Percentiles rank a stretch among this genome's conserved stretches.
Evolutionary conservation across 2,329 filamentous ascomycete genomes (phyloP).

Genomic region (Botrytis paeoniae): DNA sequence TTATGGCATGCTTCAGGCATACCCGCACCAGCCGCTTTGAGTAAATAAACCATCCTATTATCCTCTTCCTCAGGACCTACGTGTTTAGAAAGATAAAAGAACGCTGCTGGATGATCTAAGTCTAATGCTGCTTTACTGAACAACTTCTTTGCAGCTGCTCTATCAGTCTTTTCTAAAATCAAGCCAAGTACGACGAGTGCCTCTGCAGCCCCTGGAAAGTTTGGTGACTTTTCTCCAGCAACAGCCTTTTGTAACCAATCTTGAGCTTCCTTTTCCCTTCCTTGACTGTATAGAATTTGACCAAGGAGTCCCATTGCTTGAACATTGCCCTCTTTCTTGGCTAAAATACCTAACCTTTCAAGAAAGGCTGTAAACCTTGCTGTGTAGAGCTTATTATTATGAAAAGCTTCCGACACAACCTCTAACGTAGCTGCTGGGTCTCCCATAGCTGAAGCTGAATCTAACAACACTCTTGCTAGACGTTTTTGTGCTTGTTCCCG

Average conservation of each 20-base stretch:
- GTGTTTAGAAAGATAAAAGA: conserved; percentile 35
- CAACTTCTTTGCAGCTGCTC: conserved; percentile 25
- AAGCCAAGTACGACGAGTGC: conserved; percentile 30
- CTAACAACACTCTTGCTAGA: conserved; percentile 29
- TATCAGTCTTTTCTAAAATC: conserved; percentile 26
- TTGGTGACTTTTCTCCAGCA: conserved; percentile 17
- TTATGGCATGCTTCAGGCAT: conserved; percentile 35
- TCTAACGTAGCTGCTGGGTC: conserved; percentile 33
- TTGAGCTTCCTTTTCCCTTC: conserved; percentile 29
- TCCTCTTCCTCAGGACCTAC: conserved; percentile 23
- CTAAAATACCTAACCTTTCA: conserved; percentile 27
- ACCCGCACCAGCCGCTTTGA: conserved; percentile 36
- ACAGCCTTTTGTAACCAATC: conserved; percentile 32
- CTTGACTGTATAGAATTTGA: conserved; percentile 28
- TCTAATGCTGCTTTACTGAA: conserved; percentile 36
- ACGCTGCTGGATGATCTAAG: conserved; percentile 34
- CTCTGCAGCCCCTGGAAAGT: conserved; percentile 32
- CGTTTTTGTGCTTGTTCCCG: conserved; percentile 22
- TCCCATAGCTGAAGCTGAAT: conserved; percentile 33
- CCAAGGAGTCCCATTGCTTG: conserved; percentile 36
- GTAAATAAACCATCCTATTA: conserved; percentile 29
- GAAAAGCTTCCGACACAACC: conserved; percentile 27
- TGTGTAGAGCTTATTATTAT: conserved; percentile 8
- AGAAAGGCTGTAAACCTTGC: conserved; percentile 22
- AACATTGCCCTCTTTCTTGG: conserved; percentile 31